A percentile compares a stretch with the other conserved stretches of the same genome.
These are phyloP conservation scores for Pleurostoma richardsiae DNA, from an alignment of 2,329 filamentous ascomycete species.

Conservation along the genomic window DNA sequence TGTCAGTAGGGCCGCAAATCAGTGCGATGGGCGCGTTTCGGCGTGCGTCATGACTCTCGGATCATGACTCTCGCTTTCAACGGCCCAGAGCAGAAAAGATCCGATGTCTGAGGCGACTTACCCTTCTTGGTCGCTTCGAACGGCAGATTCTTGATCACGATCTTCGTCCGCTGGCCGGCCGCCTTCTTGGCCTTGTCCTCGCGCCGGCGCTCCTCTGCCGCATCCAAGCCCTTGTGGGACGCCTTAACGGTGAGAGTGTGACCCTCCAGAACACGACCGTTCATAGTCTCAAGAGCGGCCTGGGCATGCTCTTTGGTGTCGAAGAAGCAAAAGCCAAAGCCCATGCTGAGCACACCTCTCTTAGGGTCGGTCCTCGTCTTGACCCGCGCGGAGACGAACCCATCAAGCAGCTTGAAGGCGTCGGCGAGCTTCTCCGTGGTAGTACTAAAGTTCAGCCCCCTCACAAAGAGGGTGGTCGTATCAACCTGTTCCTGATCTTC, in stretches of 20 bases:
- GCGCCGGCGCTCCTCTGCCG: constrained; percentile 77
- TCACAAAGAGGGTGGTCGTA: constrained; percentile 82
- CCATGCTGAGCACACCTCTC: constrained; percentile 89
- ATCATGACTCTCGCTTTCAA: too few relatives aligned
- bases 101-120: too few relatives aligned
- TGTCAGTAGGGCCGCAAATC: too few relatives aligned
- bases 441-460: constrained; percentile 90
- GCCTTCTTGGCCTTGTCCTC: constrained; percentile 80
- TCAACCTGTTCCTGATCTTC: constrained; percentile 50
- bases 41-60: too few relatives aligned
- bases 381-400: constrained; percentile 83
- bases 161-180: constrained; percentile 75
- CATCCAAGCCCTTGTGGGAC: constrained; percentile 82
- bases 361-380: constrained; percentile 95
- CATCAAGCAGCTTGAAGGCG: constrained; percentile 74
- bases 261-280: constrained; percentile 80
- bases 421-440: constrained; percentile 71
- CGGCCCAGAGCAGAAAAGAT: too few relatives aligned
- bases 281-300: constrained; percentile 78
- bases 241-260: constrained; percentile 81
- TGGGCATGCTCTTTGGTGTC: constrained; percentile 70
- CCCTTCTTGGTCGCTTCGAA: constrained; percentile 92
- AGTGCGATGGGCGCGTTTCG: too few relatives aligned
- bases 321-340: constrained; percentile 94
- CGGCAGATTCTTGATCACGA: constrained; percentile 96